Percentiles rank a stretch among this genome's conserved stretches.
phyloP scores from a whole-genome alignment of 2,329 filamentous ascomycete species.

The Penicillium corylophilum region DNA sequence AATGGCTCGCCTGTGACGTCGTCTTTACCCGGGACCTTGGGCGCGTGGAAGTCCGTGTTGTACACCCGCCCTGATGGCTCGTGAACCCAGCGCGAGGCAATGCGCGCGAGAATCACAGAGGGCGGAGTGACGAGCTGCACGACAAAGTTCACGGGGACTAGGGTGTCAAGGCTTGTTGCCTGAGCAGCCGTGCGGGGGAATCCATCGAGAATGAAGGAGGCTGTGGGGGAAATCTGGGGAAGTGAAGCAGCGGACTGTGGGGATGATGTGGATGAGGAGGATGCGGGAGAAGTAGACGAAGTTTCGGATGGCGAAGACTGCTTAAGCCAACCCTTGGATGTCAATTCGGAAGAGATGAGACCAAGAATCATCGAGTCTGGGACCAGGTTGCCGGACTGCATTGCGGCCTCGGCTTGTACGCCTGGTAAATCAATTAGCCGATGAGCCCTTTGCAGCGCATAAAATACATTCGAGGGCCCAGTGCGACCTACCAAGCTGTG shows the following conservation, averaged over 20 bases:
- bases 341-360: constrained; percentile 87
- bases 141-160: constrained; percentile 93
- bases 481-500: constrained; percentile 68
- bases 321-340: constrained; percentile 77
- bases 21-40: constrained; percentile 75
- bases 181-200: constrained; percentile 88
- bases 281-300: constrained; percentile 8
- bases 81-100: constrained; percentile 91
- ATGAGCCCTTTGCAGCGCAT: background rate
- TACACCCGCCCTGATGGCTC: constrained; percentile 88
- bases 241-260: constrained; percentile 14
- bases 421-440: constrained; percentile 53
- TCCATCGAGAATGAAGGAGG: constrained; percentile 93
- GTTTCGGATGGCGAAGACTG: constrained; percentile 40
- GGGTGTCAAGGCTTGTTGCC: constrained; percentile 70
- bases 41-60: constrained; percentile 90
- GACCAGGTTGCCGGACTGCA: constrained; percentile 86
- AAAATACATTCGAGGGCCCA: background rate
- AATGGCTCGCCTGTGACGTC: constrained; percentile 88
- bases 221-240: constrained; percentile 65
- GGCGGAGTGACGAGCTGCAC: constrained; percentile 83
- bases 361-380: constrained; percentile 88
- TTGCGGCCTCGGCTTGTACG: constrained; percentile 83
- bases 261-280: background rate
- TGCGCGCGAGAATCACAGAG: constrained; percentile 82